Percentiles rank a stretch among this genome's conserved stretches.
These are phyloP conservation scores for Candida ovalis DNA, from an alignment of 805 yeast species.

Conservation along the genomic window DNA sequence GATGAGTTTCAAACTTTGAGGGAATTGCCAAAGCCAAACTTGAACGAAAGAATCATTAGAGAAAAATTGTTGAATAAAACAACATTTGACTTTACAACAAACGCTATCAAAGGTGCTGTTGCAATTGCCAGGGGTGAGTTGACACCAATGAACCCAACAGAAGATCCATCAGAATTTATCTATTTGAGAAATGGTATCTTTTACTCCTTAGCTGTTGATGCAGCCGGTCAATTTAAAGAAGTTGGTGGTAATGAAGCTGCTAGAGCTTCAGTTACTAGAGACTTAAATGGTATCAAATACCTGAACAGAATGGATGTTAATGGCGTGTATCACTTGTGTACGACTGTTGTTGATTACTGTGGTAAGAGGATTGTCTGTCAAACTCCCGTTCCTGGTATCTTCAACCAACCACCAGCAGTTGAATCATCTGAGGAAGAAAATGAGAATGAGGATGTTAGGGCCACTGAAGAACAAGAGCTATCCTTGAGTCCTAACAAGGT, in stretches of 20 bases:
- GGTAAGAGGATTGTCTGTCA: slow-evolving; percentile 89
- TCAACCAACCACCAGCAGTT: slow-evolving; percentile 41
- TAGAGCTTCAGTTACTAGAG: slow-evolving; percentile 73
- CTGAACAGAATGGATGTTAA: slow-evolving; percentile 62
- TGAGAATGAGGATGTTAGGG: slow-evolving; percentile 33
- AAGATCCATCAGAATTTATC: slow-evolving; percentile 56
- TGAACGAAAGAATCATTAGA: slow-evolving; percentile 62
- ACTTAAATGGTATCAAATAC: slow-evolving; percentile 65
- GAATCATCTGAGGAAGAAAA: slow-evolving; percentile 24
- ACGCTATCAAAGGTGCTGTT: slow-evolving; percentile 78
- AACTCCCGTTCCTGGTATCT: slow-evolving; percentile 93
- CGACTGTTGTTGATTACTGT: slow-evolving; percentile 84
- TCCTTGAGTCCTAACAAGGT: slow-evolving; percentile 41
- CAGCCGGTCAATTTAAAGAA: slow-evolving; percentile 56
- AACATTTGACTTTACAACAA: slow-evolving; percentile 69
- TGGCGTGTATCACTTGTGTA: slow-evolving; percentile 67
- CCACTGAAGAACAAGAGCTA: slow-evolving; percentile 28
- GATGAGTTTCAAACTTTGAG: slow-evolving; percentile 82
- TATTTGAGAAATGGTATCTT: slow-evolving; percentile 81
- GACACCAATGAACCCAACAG: slow-evolving; percentile 77
- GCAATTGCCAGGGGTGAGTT: slow-evolving; percentile 71
- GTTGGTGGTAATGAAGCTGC: slow-evolving; percentile 87
- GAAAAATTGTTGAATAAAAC: slow-evolving; percentile 73
- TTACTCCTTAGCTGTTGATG: slow-evolving; percentile 74
- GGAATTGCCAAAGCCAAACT: slow-evolving; percentile 57